Evolutionary conservation across 2,329 filamentous ascomycete genomes (phyloP).

Genomic region (Coniochaeta prunicola): DNA sequence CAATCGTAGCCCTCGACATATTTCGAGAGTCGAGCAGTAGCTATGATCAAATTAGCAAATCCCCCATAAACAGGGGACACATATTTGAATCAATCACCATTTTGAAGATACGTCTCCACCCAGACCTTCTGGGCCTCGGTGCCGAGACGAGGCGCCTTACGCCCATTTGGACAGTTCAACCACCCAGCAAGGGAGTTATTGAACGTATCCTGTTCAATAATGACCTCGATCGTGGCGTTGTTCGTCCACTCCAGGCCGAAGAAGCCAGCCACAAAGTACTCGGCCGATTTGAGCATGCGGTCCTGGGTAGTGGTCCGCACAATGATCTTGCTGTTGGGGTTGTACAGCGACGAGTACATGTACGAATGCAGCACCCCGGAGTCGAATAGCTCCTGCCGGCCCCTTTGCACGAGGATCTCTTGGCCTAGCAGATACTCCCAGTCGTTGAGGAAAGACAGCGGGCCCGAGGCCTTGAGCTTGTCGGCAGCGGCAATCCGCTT

Average conservation of each 20-base stretch:
- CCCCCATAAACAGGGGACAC: not conserved
- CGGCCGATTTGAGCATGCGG: conserved; percentile 69
- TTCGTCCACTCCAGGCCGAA: conserved; percentile 69
- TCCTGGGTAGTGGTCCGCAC: conserved; percentile 70
- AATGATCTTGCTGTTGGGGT: conserved; percentile 65
- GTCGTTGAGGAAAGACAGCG: conserved; percentile 57
- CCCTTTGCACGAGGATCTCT: conserved; percentile 66
- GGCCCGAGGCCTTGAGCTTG: conserved; percentile 48
- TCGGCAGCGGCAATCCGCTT: conserved; percentile 45
- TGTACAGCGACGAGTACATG: conserved; percentile 64
- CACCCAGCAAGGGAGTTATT: conserved; percentile 69
- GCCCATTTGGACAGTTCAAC: conserved; percentile 57
- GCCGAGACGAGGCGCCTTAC: conserved; percentile 38
- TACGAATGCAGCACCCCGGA: conserved; percentile 64
- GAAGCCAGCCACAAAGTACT: conserved; percentile 74
- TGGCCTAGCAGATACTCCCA: conserved; percentile 64
- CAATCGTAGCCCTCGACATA: conserved; percentile 54
- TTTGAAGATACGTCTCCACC: conserved; percentile 55
- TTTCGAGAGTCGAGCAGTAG: conserved; percentile 50
- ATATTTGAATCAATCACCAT: conserved; percentile 31
- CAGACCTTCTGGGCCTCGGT: conserved; percentile 50
- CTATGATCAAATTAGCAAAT: conserved; percentile 20
- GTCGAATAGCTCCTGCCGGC: conserved; percentile 63
- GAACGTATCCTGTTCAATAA: conserved; percentile 55
- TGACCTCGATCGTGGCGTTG: conserved; percentile 65